A percentile compares a stretch with the other conserved stretches of the same genome.
Conservation (phyloP, 805 yeast genomes). For the Candida palmyrensis region DNA sequence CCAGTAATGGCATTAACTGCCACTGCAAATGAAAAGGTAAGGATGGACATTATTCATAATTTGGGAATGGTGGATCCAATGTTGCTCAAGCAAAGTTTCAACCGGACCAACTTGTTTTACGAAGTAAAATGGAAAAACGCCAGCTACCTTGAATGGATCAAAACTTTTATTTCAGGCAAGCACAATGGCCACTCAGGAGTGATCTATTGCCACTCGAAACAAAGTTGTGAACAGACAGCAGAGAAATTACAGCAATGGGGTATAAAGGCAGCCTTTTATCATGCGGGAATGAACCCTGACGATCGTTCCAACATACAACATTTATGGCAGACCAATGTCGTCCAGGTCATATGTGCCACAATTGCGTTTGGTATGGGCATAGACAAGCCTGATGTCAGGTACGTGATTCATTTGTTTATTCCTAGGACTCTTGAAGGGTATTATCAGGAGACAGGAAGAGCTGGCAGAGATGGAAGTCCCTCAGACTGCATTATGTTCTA, state of each 20-base stretch:
- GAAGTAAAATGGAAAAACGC: slow-evolving; percentile 66
- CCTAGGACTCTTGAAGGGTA: slow-evolving; percentile 94
- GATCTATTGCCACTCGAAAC: slow-evolving; percentile 88
- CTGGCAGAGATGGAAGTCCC: slow-evolving; percentile 88
- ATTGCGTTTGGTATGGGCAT: slow-evolving; percentile 99
- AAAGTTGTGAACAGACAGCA: slow-evolving; percentile 80
- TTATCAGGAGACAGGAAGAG: slow-evolving; percentile 97
- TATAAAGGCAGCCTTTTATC: slow-evolving; percentile 70
- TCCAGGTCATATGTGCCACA: slow-evolving; percentile 89
- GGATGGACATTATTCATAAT: slow-evolving; percentile 80
- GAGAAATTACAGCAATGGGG: slow-evolving; percentile 54
- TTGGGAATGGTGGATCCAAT: slow-evolving; percentile 57
- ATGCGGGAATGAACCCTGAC: slow-evolving; percentile 89
- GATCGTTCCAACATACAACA: slow-evolving; percentile 69
- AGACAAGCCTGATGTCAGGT: slow-evolving; percentile 93
- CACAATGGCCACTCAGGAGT: slow-evolving; percentile 71
- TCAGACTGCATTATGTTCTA: slow-evolving; percentile 84
- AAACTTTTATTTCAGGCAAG: slow-evolving; percentile 45
- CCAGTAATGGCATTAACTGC: slow-evolving; percentile 97
- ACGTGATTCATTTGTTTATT: slow-evolving; percentile 80
- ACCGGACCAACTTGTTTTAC: slow-evolving; percentile 79
- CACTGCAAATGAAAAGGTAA: slow-evolving; percentile 88
- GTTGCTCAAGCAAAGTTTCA: slow-evolving; percentile 84
- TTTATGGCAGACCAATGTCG: slow-evolving; percentile 70
- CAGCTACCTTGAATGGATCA: slow-evolving; percentile 52